Evolutionary conservation across 164 flowering plant species (phyloP).

Genomic region (Magnolia officinalis): DNA sequence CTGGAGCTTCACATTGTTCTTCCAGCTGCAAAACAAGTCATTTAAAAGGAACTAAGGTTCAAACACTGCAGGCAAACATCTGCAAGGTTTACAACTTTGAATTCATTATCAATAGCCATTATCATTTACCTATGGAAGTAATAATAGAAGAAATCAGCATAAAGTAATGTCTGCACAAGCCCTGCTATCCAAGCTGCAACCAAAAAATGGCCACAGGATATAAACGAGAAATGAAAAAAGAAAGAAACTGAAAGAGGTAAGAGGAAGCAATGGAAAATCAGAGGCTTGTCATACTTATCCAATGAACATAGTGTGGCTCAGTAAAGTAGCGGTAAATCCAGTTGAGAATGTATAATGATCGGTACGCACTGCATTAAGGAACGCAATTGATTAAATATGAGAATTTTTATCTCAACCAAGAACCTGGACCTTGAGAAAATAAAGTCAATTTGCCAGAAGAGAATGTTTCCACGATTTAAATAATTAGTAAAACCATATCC

Average conservation of each 20-base stretch:
- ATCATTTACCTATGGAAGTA: slow-evolving; percentile 67
- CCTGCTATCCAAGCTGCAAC: slow-evolving; percentile 88
- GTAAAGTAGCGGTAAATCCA: slow-evolving; percentile 94
- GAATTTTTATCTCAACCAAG: background rate
- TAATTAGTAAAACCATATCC: background rate
- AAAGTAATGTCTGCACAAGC: slow-evolving; percentile 80
- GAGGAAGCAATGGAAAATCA: background rate
- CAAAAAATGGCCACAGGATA: background rate
- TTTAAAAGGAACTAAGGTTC: background rate
- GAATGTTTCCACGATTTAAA: too few species aligned
- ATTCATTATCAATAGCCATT: background rate
- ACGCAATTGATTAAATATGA: background rate
- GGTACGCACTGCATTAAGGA: slow-evolving; percentile 63
- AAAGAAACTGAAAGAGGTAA: background rate
- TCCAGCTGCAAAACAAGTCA: slow-evolving; percentile 51
- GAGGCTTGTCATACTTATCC: slow-evolving; percentile 60
- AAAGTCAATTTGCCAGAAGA: background rate
- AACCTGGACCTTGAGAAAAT: background rate
- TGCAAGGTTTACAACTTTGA: background rate
- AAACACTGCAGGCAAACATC: background rate
- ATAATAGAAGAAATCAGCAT: slow-evolving; percentile 93
- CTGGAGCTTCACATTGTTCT: slow-evolving; percentile 68
- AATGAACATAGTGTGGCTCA: slow-evolving; percentile 75
- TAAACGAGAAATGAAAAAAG: background rate
- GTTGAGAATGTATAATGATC: slow-evolving; percentile 75